Evolutionary conservation across 495 filamentous ascomycete species (phyloP).

Genomic region (Saxophila tyrrhenica): DNA sequence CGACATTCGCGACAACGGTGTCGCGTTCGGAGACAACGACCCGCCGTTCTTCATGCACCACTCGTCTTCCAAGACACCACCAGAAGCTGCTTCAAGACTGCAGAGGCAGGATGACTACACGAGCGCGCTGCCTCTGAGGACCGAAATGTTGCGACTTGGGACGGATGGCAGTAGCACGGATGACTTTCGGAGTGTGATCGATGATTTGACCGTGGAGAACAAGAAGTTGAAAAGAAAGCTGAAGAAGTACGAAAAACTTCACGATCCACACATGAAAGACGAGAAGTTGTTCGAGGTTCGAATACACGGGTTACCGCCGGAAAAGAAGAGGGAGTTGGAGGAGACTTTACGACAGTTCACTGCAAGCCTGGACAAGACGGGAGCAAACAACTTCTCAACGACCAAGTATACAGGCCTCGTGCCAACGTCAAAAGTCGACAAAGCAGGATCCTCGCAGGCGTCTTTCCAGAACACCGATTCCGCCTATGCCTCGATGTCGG

Average conservation of each 20-base stretch:
- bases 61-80: constrained; percentile 26
- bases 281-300: constrained; percentile 71
- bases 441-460: constrained; percentile 32
- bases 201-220: constrained; percentile 34
- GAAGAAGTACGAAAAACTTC: constrained; percentile 52
- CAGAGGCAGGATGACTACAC: not conserved
- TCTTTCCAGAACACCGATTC: constrained; percentile 48
- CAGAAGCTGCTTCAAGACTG: constrained; percentile 3
- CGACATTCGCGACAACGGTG: constrained; percentile 17
- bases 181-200: constrained; percentile 32
- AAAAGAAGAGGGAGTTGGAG: constrained; percentile 64
- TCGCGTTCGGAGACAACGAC: constrained; percentile 26
- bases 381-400: not conserved
- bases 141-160: constrained; percentile 6
- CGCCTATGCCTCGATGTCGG: constrained; percentile 62
- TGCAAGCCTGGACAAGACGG: constrained; percentile 36
- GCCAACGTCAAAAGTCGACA: constrained; percentile 6
- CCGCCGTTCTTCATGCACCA: constrained; percentile 32
- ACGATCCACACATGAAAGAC: constrained; percentile 44
- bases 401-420: constrained; percentile 10
- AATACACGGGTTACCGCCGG: constrained; percentile 51
- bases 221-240: constrained; percentile 58
- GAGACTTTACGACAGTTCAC: constrained; percentile 57
- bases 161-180: constrained; percentile 24
- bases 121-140: constrained; percentile 12